Conservation (phyloP, 805 yeast species). For the Cyberlindnera amylophila region DNA sequence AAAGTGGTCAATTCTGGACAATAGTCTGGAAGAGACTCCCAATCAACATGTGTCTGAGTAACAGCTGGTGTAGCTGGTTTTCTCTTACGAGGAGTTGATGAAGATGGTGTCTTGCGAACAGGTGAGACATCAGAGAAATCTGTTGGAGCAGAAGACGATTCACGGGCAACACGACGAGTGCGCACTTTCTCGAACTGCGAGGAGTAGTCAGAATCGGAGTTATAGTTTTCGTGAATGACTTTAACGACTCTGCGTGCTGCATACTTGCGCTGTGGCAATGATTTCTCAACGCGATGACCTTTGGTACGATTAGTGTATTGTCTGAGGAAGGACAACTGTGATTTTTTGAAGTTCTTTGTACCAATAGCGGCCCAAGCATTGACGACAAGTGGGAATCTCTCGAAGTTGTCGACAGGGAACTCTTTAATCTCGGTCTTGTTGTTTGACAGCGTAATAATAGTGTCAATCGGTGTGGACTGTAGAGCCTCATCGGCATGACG, state of each 20-base stretch:
- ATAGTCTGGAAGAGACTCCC: conserved; percentile 75
- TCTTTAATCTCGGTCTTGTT: conserved; percentile 21
- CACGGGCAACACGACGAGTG: conserved; percentile 54
- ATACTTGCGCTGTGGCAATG: conserved; percentile 17
- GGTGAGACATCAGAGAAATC: conserved; percentile 10
- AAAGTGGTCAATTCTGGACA: conserved; percentile 67
- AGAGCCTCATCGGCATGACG: conserved; percentile 16
- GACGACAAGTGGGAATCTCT: conserved; percentile 44
- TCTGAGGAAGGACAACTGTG: conserved; percentile 49
- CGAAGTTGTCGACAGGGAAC: conserved; percentile 47
- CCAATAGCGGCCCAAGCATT: conserved; percentile 48
- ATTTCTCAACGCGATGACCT: conserved; percentile 22
- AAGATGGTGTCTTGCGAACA: conserved; percentile 12
- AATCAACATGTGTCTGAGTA: conserved; percentile 50
- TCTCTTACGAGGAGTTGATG: conserved; percentile 34
- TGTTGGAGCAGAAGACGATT: conserved; percentile 26
- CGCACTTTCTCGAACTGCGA: conserved; percentile 47
- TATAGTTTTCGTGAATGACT: conserved; percentile 15
- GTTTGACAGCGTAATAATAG: conserved; percentile 14
- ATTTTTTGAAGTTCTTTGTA: conserved; percentile 40
- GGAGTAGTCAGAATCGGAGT: conserved; percentile 30
- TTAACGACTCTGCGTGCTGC: conserved; percentile 25
- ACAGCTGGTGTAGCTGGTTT: conserved; percentile 39
- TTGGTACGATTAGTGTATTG: conserved; percentile 36
- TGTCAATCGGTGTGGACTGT: conserved; percentile 10